These are phyloP conservation scores for Coemansia erecta DNA, from an alignment of 192 early-diverging fungal genomes.

Conservation along the genomic window DNA sequence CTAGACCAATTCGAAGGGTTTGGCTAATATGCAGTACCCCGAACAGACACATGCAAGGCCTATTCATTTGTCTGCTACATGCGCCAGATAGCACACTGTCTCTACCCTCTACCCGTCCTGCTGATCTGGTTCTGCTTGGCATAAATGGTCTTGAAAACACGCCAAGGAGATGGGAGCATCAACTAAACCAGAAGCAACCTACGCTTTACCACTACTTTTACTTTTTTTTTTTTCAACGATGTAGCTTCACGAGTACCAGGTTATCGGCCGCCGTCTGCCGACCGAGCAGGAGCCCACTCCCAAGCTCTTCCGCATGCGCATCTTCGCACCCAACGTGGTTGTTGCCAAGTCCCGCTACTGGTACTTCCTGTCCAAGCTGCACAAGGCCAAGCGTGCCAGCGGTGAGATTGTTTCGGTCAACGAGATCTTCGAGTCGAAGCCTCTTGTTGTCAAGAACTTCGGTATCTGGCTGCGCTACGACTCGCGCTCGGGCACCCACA, in stretches of 20 bases:
- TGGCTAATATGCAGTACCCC: too few relatives aligned
- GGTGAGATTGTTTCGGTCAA: slow-evolving; percentile 98
- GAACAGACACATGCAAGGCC: too few relatives aligned
- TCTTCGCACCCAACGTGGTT: slow-evolving; percentile 98
- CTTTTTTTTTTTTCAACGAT: background rate
- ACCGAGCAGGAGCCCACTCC: slow-evolving; percentile 88
- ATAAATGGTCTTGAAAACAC: too few relatives aligned
- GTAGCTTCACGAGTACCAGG: slow-evolving; percentile 70
- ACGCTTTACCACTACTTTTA: background rate
- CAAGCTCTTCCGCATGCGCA: slow-evolving; percentile 97
- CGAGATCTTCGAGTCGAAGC: slow-evolving; percentile 96
- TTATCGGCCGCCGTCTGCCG: slow-evolving; percentile 94
- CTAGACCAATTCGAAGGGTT: too few relatives aligned
- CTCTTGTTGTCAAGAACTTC: slow-evolving; percentile 92
- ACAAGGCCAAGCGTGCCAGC: slow-evolving; percentile 98
- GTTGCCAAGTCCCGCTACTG: slow-evolving; percentile 99
- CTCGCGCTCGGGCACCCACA: slow-evolving; percentile 99
- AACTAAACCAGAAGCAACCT: too few relatives aligned
- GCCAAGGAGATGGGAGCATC: too few relatives aligned
- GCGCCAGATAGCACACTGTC: too few relatives aligned
- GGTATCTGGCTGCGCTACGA: slow-evolving; percentile 99
- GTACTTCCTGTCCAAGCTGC: slow-evolving; percentile 99
- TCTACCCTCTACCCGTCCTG: too few relatives aligned
- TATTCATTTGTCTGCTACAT: too few relatives aligned
- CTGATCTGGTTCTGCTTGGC: too few relatives aligned